Base-by-base conservation (phyloP, 164 flowering plant genomes). In the Magnolia sinica region DNA sequence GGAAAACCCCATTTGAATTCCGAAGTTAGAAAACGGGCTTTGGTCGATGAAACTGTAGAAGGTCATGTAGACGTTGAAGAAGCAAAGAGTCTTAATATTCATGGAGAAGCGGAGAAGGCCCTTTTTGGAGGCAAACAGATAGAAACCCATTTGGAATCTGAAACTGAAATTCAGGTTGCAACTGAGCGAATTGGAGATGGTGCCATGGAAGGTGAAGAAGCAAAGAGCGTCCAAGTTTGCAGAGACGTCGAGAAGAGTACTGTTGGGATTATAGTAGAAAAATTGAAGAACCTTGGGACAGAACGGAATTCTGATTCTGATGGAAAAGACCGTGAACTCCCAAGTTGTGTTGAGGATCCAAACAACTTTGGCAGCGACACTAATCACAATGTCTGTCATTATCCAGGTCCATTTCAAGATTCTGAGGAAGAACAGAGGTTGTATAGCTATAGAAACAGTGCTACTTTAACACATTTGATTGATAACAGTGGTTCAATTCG, bases 1-100 rank as follows among this genome's bases (percentile, higher is more conserved):
- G 76, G 23, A 50, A 76, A 79, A 70, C 4, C 75, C 64, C 80
- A 64, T 50, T 50, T 79, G 24, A 78, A 72, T 80, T 64, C 77
- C 76, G 73, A 76, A n/a, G 19, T 27, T 63, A 63, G 11, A 55
- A 55, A 16, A 11, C 18, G 61, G 13, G 61, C 18, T 55, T 55
- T 55, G 61, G 11, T 55, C 18, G 61, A 55, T 55, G 61, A 55
- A 55, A 11, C 61, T 55, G 13, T 55, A 11, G 61, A 55, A 2
- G 61, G 61, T 11, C 61, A 11, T 55, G 61, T 55, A 55, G 61
- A 55, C 61, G 18, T 11, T 55, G 61, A 55, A 55, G 75, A 66
- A 24, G 37, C 10, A 45, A 68, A 68, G 49, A 14, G 50, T 31
- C 71, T 68, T 29, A n/a, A 18, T 14, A 19, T 58, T 31, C 65